Evolutionary conservation across 1,284 basidiomycete species (phyloP), one percentile per base, ranked within the genome.

Genomic region (Trametes pubescens): DNA sequence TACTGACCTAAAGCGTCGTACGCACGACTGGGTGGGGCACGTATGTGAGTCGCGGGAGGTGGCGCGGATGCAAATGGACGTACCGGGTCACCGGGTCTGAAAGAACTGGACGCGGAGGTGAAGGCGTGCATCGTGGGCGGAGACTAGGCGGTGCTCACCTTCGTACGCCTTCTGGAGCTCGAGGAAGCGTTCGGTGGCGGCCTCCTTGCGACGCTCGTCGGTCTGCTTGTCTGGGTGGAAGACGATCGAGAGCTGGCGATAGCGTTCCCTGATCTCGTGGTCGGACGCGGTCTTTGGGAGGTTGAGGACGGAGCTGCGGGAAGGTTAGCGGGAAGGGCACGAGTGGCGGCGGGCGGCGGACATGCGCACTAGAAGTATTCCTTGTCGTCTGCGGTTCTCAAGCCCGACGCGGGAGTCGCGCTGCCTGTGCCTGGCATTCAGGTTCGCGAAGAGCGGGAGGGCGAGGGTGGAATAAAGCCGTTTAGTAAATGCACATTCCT

Each of bases 211-310:
- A 5, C 76, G 72, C 57, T 86, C 81, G 69, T 87, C 85, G n/a
- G 79, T 82, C 66, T 94, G 92, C 72, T 91, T 94, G 81, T 95
- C 93, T 3, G 93, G 93, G 70, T 95, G 93, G 62, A 93, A 91
- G n/a, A 89, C 77, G n/a, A 94, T 81, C 1, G 92, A 93, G 29
- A 94, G 75, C 11, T 85, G 76, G 54, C 84, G 82, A 74, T 93
- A 90, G 51, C 89, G 83, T 63, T 94, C 92, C 56, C 89, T 84
- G 67, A 94, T 88, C 69, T 92, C 89, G 59, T 80, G 78, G 55
- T 86, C 82, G 2, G 88, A 84, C 0, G 92, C 91, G 34, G 82
- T 81, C 55, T 77, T 81, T 34, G 87, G 84, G 40, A 94, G 76
- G 69, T 93, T 93, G 51, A 93, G 82, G 49, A 92, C 82, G 14